phyloP scores from a whole-genome alignment of 306 rosid species.

The Vigna angularis region DNA sequence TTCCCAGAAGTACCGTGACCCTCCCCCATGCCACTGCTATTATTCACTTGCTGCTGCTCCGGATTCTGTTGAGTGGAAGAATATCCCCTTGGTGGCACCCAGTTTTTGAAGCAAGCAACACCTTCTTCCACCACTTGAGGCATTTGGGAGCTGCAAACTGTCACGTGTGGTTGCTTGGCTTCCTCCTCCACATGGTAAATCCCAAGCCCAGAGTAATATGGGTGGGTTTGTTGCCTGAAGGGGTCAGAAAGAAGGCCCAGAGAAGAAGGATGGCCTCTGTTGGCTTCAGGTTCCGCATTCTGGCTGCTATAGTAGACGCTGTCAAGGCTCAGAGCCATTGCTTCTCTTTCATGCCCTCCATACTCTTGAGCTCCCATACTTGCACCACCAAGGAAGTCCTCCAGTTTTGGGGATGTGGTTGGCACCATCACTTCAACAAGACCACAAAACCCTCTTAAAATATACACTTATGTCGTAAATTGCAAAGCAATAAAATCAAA shows the following conservation, averaged over 20 bases:
- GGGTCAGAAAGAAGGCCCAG: slow-evolving; percentile 51
- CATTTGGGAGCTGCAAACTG: slow-evolving; percentile 49
- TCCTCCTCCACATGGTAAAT: slow-evolving; percentile 56
- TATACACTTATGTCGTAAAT: background rate
- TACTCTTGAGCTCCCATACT: slow-evolving; percentile 61
- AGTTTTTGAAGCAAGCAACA: slow-evolving; percentile 53
- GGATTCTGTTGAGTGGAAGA: slow-evolving; percentile 43
- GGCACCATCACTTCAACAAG: slow-evolving; percentile 61
- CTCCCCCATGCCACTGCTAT: slow-evolving; percentile 36
- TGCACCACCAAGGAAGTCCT: slow-evolving; percentile 86
- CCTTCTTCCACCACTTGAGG: slow-evolving; percentile 46
- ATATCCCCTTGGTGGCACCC: slow-evolving; percentile 56
- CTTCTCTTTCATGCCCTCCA: slow-evolving; percentile 68
- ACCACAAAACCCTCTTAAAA: background rate
- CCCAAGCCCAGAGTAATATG: slow-evolving; percentile 60
- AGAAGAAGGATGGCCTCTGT: slow-evolving; percentile 48
- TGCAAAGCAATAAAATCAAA: background rate
- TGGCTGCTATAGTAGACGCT: slow-evolving; percentile 64
- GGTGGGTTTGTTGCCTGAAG: slow-evolving; percentile 48
- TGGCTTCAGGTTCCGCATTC: slow-evolving; percentile 48
- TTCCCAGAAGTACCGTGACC: slow-evolving; percentile 52
- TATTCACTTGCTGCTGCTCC: slow-evolving; percentile 60
- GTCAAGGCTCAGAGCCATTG: slow-evolving; percentile 81
- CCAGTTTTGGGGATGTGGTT: slow-evolving; percentile 79
- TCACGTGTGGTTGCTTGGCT: slow-evolving; percentile 51